A percentile compares a stretch with the other conserved stretches of the same genome.
These are phyloP conservation scores for Polytrichum formosum DNA, from an alignment of 225 moss, liverwort and hornwort genomes.

Conservation along the genomic window DNA sequence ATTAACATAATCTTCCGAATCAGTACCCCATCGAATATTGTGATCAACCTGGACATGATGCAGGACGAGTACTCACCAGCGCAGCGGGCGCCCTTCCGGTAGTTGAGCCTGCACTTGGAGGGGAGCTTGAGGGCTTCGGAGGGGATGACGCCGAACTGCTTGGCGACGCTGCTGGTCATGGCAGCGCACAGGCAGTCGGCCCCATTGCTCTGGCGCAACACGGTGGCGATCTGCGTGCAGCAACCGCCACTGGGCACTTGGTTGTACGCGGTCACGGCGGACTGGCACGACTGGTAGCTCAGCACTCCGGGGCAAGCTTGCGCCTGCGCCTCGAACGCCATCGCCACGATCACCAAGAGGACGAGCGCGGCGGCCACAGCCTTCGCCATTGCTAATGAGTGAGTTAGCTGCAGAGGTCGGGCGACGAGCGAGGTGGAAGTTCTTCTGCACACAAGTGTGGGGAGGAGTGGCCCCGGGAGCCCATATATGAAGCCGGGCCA, in stretches of 20 bases:
- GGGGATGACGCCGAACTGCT: background rate
- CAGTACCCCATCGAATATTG: no score
- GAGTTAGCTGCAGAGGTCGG: no score
- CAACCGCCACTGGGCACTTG: background rate
- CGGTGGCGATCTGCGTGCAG: slow-evolving; percentile 1
- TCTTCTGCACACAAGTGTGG: no score
- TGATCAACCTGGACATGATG: no score
- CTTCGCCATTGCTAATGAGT: slow-evolving; percentile 10
- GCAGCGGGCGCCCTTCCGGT: slow-evolving; percentile 6
- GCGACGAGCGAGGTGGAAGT: no score
- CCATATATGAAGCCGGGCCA: no score
- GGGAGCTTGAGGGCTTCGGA: background rate
- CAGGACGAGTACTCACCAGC: background rate
- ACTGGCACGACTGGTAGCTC: background rate
- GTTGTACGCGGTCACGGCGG: background rate
- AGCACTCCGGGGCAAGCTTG: background rate
- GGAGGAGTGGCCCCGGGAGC: no score
- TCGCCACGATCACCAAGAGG: slow-evolving; percentile 12
- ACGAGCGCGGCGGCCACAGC: slow-evolving; percentile 7
- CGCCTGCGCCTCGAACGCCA: slow-evolving; percentile 13
- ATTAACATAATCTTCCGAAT: no score
- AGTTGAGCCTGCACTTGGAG: slow-evolving; percentile 9
- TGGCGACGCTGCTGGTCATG: slow-evolving; percentile 12
- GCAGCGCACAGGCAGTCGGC: slow-evolving; percentile 10
- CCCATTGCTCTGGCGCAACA: background rate